phyloP scores from a whole-genome alignment of 2,329 filamentous ascomycete genomes.

The Microcera coccophila region DNA sequence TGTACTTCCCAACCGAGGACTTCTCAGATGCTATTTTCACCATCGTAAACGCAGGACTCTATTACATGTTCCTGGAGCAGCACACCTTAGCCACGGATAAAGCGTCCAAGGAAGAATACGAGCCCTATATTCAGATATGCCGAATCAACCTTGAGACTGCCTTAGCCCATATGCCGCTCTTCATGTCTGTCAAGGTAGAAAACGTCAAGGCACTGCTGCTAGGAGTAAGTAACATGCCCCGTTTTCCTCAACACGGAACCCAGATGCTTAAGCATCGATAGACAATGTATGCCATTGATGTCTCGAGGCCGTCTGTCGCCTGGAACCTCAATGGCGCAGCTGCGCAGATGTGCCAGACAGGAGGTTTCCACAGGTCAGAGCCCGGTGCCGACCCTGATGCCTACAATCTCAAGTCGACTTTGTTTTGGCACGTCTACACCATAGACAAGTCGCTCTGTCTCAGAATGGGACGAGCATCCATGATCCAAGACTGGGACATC shows the following conservation, averaged over 20 bases:
- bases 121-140: conserved; percentile 38
- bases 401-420: conserved; percentile 36
- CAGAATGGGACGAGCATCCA: conserved; percentile 54
- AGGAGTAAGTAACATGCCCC: conserved; percentile 41
- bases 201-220: conserved; percentile 58
- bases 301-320: conserved; percentile 59
- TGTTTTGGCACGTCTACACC: conserved; percentile 53
- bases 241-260: not conserved
- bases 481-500: conserved; percentile 59
- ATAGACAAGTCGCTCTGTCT: conserved; percentile 57
- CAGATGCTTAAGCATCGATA: conserved; percentile 26
- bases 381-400: conserved; percentile 31
- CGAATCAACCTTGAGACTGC: conserved; percentile 49
- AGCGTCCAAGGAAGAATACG: conserved; percentile 33
- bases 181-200: conserved; percentile 51
- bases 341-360: conserved; percentile 56
- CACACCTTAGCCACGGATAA: conserved; percentile 35
- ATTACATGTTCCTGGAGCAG: conserved; percentile 48
- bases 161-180: conserved; percentile 50
- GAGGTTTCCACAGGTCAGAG: conserved; percentile 55
- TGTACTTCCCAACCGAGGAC: conserved; percentile 52
- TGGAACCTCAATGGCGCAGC: conserved; percentile 60
- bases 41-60: conserved; percentile 47
- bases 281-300: conserved; percentile 60
- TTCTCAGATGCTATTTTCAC: conserved; percentile 49